phyloP scores from a whole-genome alignment of 495 filamentous ascomycete species.

The Jackrogersella multiformis region DNA sequence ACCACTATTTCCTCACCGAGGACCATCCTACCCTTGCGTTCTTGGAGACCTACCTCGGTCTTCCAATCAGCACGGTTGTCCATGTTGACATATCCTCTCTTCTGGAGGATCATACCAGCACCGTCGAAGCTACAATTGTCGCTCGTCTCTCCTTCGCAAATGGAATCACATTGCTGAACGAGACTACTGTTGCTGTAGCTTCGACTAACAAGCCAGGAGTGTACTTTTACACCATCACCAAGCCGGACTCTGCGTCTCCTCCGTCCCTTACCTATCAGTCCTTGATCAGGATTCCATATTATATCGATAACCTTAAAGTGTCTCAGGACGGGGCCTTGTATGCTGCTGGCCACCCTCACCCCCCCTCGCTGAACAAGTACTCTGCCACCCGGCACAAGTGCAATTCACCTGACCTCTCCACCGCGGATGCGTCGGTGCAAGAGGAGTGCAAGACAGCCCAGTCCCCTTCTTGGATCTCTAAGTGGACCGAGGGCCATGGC shows the following conservation, averaged over 20 bases:
- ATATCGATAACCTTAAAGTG: constrained; percentile 54
- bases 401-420: constrained; percentile 26
- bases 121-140: constrained; percentile 33
- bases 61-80: constrained; percentile 50
- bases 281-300: constrained; percentile 44
- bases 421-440: constrained; percentile 31
- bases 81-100: constrained; percentile 51
- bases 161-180: constrained; percentile 47
- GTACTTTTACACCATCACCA: constrained; percentile 46
- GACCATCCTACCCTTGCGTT: constrained; percentile 31
- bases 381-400: constrained; percentile 37
- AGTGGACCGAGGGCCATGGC: constrained; percentile 50
- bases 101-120: constrained; percentile 49
- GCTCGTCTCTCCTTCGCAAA: constrained; percentile 40
- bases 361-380: constrained; percentile 44
- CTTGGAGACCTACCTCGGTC: constrained; percentile 50
- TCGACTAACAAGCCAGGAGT: constrained; percentile 46
- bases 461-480: constrained; percentile 51
- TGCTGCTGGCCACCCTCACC: constrained; percentile 55
- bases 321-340: constrained; percentile 51
- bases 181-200: constrained; percentile 51
- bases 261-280: constrained; percentile 34
- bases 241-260: neutral
- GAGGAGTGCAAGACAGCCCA: constrained; percentile 41
- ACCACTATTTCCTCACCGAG: constrained; percentile 56